Evolutionary conservation across 2,329 filamentous ascomycete genomes (phyloP).

Genomic region (Colletotrichum sp.): DNA sequence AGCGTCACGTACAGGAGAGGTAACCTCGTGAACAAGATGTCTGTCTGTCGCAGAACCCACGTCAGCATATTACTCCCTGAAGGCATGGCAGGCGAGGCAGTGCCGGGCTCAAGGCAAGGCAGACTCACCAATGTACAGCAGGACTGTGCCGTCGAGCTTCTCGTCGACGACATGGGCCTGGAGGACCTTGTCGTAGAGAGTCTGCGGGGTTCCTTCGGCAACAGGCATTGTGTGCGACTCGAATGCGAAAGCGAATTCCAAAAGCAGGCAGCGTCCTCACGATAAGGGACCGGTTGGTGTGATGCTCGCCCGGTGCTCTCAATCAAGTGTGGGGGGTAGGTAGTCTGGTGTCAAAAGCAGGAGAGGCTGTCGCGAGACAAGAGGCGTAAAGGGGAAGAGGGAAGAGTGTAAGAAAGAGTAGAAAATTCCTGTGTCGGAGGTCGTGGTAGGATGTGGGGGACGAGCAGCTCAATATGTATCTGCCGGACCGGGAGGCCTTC

Average conservation of each 20-base stretch:
- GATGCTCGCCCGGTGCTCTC: background rate
- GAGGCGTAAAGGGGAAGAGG: background rate
- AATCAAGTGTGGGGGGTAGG: background rate
- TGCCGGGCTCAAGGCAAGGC: background rate
- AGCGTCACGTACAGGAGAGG: slow-evolving; percentile 73
- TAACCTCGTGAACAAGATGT: slow-evolving; percentile 98
- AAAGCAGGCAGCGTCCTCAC: background rate
- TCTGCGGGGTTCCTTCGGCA: slow-evolving; percentile 74
- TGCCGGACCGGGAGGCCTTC: slow-evolving; percentile 20
- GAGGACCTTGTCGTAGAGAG: slow-evolving; percentile 98
- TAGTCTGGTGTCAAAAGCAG: background rate
- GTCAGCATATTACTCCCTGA: background rate
- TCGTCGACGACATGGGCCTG: slow-evolving; percentile 93
- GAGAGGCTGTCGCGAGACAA: background rate
- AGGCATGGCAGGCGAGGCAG: background rate
- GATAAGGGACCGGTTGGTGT: background rate
- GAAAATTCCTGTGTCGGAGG: slow-evolving; percentile 16
- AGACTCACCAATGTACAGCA: slow-evolving; percentile 87
- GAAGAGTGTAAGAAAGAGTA: background rate
- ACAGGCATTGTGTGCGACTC: slow-evolving; percentile 70
- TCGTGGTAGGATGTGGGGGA: slow-evolving; percentile 14
- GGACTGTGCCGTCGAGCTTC: slow-evolving; percentile 89
- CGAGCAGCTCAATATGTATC: slow-evolving; percentile 21
- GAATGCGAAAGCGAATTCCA: background rate
- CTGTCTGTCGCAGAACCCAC: slow-evolving; percentile 62